Conservation (phyloP, 495 filamentous ascomycete species). For the Xylaria palmicola region DNA sequence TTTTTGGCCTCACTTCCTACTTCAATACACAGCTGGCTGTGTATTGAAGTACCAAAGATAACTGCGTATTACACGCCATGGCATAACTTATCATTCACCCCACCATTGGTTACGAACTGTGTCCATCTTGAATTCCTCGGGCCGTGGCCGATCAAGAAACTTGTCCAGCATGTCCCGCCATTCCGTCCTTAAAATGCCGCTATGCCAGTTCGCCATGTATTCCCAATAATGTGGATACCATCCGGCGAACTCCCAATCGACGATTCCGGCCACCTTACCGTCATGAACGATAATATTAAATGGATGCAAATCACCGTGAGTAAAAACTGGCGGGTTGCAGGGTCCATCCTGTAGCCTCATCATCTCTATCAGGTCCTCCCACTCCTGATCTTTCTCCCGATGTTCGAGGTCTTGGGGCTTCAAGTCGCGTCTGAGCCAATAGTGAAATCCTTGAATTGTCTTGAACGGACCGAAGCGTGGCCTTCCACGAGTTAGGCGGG, state of each 20-base stretch:
- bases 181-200: no score
- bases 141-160: neutral
- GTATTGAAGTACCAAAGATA: no score
- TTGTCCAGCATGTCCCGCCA: neutral
- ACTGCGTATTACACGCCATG: no score
- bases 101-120: neutral
- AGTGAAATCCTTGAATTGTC: no score
- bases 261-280: conserved; percentile 43
- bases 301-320: conserved; percentile 37
- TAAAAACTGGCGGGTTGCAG: conserved; percentile 22
- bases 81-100: neutral
- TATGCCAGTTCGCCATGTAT: conserved; percentile 32
- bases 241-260: conserved; percentile 55
- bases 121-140: neutral
- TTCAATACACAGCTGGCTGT: no score
- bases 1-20: no score
- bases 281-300: conserved; percentile 32
- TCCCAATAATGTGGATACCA: conserved; percentile 56
- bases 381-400: conserved; percentile 34
- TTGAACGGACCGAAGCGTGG: no score
- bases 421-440: no score
- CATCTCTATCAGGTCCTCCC: conserved; percentile 38
- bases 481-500: no score
- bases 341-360: conserved; percentile 25
- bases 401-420: no score